Evolutionary conservation across 192 early-diverging fungal genomes (phyloP), one percentile per base, ranked within the genome.

Genomic region (Rhizophagus prolifer): DNA sequence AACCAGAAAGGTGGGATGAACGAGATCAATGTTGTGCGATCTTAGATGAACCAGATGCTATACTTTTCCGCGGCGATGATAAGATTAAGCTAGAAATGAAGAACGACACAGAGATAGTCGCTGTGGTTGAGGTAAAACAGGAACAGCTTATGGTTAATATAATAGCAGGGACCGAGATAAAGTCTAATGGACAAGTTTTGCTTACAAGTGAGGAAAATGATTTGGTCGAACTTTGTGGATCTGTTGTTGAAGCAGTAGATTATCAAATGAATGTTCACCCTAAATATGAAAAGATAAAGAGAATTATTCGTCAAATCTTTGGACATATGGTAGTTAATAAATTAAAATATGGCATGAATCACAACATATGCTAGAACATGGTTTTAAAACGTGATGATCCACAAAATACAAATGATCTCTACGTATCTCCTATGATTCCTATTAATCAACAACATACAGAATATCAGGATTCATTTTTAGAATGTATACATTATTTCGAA

Each of bases 281-380:
- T 47, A 47, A 70, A 28, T 26, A 70, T 50, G 68, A 70, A 7
- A 47, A 70, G 31, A 47, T 70, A 21, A 70, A 10, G 5, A 70
- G 28, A 70, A 46, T 70, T 4, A 13, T 70, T 70, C 44, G 14
- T 3, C 81, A 82, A 12, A 38, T 59, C 1, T 72, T 68, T 73
- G 81, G 78, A 9, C 79, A 82, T 34, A 82, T 82, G 78, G 66
- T 65, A 5, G 66, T 78, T 10, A 79, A 79, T 46, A 73, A 71
- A 25, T 79, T 64, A 31, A 38, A 70, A 72, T 79, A 79, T 72
- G 77, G 74, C 0, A 71, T 82, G 3, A n/a, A 74, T 82, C 12
- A 62, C 76, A 9, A 69, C 73, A 63, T 72, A 47, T 19, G 80
- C n/a, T n/a, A n/a, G n/a, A n/a, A n/a, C n/a, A n/a, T n/a, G 80